phyloP scores from a whole-genome alignment of 1,139 yeast genomes.

The Debaryomyces coudertii region DNA sequence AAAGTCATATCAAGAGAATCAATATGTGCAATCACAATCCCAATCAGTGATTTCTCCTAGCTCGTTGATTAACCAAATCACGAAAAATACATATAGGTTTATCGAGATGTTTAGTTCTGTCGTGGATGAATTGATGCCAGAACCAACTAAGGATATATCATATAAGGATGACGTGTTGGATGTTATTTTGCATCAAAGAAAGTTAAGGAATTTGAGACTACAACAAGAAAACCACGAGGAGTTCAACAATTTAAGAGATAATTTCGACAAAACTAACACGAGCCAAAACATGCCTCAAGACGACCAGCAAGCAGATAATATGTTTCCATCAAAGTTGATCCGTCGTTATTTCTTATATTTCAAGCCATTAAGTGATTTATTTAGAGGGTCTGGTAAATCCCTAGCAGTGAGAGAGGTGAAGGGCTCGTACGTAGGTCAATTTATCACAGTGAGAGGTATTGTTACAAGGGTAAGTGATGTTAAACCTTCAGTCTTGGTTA shows the following conservation, averaged over 20 bases:
- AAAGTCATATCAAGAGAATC: conserved; percentile 61
- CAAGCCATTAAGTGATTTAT: conserved; percentile 64
- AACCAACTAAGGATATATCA: conserved; percentile 73
- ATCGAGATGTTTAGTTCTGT: conserved; percentile 74
- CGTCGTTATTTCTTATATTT: conserved; percentile 88
- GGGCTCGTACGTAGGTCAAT: conserved; percentile 81
- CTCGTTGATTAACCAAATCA: conserved; percentile 57
- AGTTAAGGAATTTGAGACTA: conserved; percentile 73
- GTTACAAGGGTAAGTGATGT: conserved; percentile 96
- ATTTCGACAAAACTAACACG: conserved; percentile 24
- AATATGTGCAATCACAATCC: conserved; percentile 27
- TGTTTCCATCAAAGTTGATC: conserved; percentile 84
- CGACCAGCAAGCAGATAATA: conserved; percentile 33
- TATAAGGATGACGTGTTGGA: conserved; percentile 92
- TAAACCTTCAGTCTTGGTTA: conserved; percentile 87
- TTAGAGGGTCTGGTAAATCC: conserved; percentile 52
- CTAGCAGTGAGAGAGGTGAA: conserved; percentile 88
- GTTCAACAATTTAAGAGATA: conserved; percentile 40
- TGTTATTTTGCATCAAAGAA: conserved; percentile 88
- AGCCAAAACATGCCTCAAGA: conserved; percentile 22
- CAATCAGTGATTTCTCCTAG: conserved; percentile 16
- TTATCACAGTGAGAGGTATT: conserved; percentile 90
- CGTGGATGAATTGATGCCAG: conserved; percentile 82
- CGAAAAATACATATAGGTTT: conserved; percentile 76
- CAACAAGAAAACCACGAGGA: conserved; percentile 69